These are phyloP conservation scores for Hyaloscypha hepaticicola DNA, from an alignment of 495 filamentous ascomycete species.

Conservation along the genomic window DNA sequence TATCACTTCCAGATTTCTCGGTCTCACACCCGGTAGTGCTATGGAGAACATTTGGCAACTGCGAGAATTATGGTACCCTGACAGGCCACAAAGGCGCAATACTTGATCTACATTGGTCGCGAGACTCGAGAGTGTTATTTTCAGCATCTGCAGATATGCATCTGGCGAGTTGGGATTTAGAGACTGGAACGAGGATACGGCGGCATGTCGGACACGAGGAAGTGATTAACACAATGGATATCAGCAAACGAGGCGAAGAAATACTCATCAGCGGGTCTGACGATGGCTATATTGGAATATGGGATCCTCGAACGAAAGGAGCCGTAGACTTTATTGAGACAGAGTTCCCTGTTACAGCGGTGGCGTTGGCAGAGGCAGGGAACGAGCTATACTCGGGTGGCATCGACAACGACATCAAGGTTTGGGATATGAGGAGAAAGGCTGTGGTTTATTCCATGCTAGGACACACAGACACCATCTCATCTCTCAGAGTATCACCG, in stretches of 20 bases:
- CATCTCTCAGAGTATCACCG: slow-evolving; percentile 84
- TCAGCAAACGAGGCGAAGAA: slow-evolving; percentile 85
- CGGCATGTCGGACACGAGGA: slow-evolving; percentile 93
- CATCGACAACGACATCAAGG: slow-evolving; percentile 96
- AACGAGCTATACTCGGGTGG: slow-evolving; percentile 95
- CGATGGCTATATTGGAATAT: slow-evolving; percentile 91
- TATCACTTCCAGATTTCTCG: not conserved
- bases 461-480: slow-evolving; percentile 90
- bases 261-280: slow-evolving; percentile 85
- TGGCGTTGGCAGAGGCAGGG: slow-evolving; percentile 86
- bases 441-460: slow-evolving; percentile 80
- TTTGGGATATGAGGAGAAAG: slow-evolving; percentile 95
- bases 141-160: slow-evolving; percentile 92
- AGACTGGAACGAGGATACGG: slow-evolving; percentile 82
- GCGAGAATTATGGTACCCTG: slow-evolving; percentile 88
- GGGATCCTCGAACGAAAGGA: slow-evolving; percentile 92
- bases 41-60: slow-evolving; percentile 88
- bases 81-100: slow-evolving; percentile 87
- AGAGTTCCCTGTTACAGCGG: slow-evolving; percentile 88
- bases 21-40: slow-evolving; percentile 59
- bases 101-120: slow-evolving; percentile 93
- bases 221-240: slow-evolving; percentile 85
- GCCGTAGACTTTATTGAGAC: slow-evolving; percentile 86
- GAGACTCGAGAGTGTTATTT: slow-evolving; percentile 86
- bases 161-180: slow-evolving; percentile 91